Evolutionary conservation across 352 stramenopile genomes (phyloP).

Genomic region (Globisporangium camurandrum): DNA sequence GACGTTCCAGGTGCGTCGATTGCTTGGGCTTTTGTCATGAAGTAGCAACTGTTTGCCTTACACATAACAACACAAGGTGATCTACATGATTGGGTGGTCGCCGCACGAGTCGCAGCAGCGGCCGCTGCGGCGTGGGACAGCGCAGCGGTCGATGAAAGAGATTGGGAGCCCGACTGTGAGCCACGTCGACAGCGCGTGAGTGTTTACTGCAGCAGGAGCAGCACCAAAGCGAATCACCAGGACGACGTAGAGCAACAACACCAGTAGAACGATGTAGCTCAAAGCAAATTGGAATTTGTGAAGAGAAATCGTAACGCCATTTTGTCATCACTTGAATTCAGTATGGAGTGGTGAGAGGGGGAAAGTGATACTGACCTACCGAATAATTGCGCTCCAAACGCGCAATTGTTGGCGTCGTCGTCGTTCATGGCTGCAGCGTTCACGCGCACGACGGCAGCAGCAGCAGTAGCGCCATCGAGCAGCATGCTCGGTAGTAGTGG

Average conservation of each 20-base stretch:
- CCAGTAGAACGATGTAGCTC: too few species aligned
- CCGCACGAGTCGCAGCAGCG: slow-evolving; percentile 93
- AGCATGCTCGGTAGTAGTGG: background rate
- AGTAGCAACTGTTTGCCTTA: too few species aligned
- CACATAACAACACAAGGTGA: slow-evolving; percentile 24
- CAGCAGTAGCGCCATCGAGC: background rate
- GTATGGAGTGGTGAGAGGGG: too few species aligned
- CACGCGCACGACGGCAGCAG: background rate
- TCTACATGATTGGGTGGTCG: slow-evolving; percentile 98
- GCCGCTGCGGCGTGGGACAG: slow-evolving; percentile 77
- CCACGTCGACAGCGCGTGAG: slow-evolving; percentile 11
- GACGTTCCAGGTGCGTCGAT: slow-evolving; percentile 78
- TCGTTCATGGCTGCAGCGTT: background rate
- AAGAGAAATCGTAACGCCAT: too few species aligned
- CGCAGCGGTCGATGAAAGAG: slow-evolving; percentile 73
- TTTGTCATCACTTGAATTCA: background rate
- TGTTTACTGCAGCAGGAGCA: too few species aligned
- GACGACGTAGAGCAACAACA: too few species aligned
- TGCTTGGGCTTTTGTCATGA: background rate
- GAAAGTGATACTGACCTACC: too few species aligned
- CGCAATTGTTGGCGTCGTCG: background rate
- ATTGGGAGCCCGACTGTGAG: slow-evolving; percentile 24
- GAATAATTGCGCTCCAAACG: too few species aligned
- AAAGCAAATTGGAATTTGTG: too few species aligned
- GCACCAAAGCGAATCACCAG: too few species aligned